Evolutionary conservation across 495 filamentous ascomycete species (phyloP).

Genomic region (Chaetomium cochliodes): DNA sequence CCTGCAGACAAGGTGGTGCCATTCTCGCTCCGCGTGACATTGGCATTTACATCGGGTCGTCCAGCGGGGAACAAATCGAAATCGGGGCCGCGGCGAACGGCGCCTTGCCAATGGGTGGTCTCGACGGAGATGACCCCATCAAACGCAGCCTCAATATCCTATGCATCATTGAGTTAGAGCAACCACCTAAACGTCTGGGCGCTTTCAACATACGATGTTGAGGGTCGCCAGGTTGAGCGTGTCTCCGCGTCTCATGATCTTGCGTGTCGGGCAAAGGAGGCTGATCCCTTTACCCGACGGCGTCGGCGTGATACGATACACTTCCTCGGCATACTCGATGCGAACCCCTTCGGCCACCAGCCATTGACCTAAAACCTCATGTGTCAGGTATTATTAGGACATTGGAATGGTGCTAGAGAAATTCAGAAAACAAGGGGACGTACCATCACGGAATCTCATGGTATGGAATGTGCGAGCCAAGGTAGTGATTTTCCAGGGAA

Average conservation of each 20-base stretch:
- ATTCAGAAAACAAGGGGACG: background rate
- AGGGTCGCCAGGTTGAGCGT: conserved; percentile 56
- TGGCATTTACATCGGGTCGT: conserved; percentile 45
- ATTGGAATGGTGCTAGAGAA: background rate
- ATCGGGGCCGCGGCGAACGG: conserved; percentile 58
- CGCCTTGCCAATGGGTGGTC: conserved; percentile 62
- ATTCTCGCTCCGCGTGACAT: conserved; percentile 49
- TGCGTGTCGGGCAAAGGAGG: conserved; percentile 51
- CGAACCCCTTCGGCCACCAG: conserved; percentile 48
- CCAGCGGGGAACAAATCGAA: conserved; percentile 60
- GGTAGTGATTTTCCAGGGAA: no score
- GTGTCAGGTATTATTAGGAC: background rate
- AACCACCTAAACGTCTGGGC: no score
- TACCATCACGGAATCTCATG: conserved; percentile 27
- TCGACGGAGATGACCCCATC: conserved; percentile 63
- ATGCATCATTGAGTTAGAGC: conserved; percentile 33
- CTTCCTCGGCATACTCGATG: conserved; percentile 56
- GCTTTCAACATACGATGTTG: conserved; percentile 39
- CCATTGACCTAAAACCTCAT: conserved; percentile 36
- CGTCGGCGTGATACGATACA: conserved; percentile 46
- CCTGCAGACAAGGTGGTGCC: conserved; percentile 58
- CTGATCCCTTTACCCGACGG: conserved; percentile 41
- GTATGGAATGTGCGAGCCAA: background rate
- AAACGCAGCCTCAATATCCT: conserved; percentile 55
- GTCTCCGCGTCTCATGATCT: conserved; percentile 51